These are phyloP conservation scores for Rubia occidens DNA, from an alignment of 305 asterid species.

Conservation along the genomic window DNA sequence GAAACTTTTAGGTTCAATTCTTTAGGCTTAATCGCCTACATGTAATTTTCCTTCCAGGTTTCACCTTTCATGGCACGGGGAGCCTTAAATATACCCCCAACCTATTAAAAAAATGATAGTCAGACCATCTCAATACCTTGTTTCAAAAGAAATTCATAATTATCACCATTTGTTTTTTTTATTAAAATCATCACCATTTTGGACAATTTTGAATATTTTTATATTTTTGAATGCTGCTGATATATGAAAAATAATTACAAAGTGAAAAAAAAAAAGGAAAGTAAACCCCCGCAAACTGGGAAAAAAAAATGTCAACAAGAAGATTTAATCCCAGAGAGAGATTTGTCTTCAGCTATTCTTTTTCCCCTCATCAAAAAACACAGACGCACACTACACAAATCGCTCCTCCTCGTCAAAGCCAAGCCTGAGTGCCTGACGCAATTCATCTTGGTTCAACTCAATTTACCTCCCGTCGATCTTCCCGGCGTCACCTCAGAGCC, in stretches of 20 bases:
- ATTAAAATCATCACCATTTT: no score
- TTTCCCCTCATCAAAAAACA: not conserved
- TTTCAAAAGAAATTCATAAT: no score
- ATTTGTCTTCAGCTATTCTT: conserved; percentile 65
- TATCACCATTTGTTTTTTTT: no score
- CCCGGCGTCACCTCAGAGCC: not conserved
- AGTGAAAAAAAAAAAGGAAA: conserved; percentile 5
- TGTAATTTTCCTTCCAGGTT: no score
- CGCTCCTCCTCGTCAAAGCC: conserved; percentile 14
- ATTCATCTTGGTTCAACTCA: conserved; percentile 4
- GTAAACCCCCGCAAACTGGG: not conserved
- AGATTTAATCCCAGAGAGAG: conserved; percentile 29
- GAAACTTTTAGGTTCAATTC: no score
- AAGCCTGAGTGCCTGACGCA: conserved; percentile 8
- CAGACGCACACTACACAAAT: not conserved
- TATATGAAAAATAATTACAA: not conserved
- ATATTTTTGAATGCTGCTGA: no score
- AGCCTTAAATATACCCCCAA: no score
- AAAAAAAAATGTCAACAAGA: conserved; percentile 8
- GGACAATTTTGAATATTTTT: no score
- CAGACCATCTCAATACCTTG: no score
- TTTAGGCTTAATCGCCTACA: no score
- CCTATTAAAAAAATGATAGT: no score
- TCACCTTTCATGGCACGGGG: no score
- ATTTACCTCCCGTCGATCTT: conserved; percentile 10